Evolutionary conservation across 202 grass and related monocot genomes (phyloP).

Genomic region (Setaria italica): DNA sequence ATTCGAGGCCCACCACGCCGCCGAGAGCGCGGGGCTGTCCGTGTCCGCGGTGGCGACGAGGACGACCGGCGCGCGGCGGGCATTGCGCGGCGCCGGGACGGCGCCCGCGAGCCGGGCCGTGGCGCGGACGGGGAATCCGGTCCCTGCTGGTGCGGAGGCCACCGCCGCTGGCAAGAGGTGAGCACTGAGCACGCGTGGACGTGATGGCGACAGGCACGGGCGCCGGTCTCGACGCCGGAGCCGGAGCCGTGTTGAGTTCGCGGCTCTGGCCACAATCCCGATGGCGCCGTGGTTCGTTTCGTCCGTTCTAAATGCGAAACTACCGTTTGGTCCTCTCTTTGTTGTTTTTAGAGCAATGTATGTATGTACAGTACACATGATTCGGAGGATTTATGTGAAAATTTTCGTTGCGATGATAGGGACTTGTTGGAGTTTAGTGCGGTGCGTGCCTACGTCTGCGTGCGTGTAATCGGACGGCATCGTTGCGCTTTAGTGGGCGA

Average conservation of each 20-base stretch:
- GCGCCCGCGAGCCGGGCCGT: background rate
- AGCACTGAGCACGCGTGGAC: background rate
- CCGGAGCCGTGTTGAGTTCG: background rate
- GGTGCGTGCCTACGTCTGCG: background rate
- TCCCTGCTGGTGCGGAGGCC: background rate
- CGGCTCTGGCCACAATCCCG: background rate
- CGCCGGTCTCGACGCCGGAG: background rate
- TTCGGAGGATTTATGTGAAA: background rate
- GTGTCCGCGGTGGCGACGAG: background rate
- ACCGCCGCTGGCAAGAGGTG: background rate
- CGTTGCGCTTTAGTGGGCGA: no score
- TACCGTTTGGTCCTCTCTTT: background rate
- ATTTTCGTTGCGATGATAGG: background rate
- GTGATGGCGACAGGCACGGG: no score
- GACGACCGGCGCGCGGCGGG: background rate
- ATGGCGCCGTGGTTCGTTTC: background rate
- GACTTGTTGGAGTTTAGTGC: background rate
- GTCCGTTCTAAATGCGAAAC: background rate
- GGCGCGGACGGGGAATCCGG: background rate
- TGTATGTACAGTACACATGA: background rate
- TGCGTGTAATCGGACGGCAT: no score
- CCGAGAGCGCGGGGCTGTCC: background rate
- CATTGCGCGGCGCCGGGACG: background rate
- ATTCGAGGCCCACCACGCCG: background rate
- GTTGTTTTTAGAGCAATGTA: background rate